phyloP scores from a whole-genome alignment of 257 asterid genomes.

The Cordia subcordata region DNA sequence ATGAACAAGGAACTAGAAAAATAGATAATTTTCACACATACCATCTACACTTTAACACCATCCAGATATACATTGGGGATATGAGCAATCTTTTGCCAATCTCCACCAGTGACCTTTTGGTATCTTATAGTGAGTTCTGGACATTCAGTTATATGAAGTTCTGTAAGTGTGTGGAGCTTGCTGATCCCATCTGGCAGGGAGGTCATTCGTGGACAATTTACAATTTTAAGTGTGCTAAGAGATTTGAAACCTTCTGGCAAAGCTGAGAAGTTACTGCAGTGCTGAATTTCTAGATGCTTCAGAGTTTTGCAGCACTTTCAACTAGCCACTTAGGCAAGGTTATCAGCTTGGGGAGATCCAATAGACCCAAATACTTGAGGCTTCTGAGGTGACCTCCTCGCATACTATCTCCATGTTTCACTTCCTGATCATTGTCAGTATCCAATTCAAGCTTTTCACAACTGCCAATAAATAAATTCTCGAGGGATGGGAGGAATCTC shows the following conservation, averaged over 20 bases:
- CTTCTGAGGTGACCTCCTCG: background rate
- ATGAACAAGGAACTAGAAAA: too few species aligned
- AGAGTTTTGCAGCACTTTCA: background rate
- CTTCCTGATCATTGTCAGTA: conserved; percentile 7
- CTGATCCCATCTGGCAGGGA: background rate
- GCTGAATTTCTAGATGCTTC: background rate
- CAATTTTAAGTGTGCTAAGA: background rate
- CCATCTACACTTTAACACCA: too few species aligned
- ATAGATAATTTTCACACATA: too few species aligned
- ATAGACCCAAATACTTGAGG: background rate
- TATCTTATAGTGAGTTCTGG: too few species aligned
- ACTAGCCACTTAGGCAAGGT: conserved; percentile 8
- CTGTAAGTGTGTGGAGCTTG: background rate
- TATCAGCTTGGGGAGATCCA: background rate
- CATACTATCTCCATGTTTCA: background rate
- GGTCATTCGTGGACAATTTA: background rate
- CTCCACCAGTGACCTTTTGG: too few species aligned
- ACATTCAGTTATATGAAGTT: too few species aligned
- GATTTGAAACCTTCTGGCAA: background rate
- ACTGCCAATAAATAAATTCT: background rate
- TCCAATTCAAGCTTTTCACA: conserved; percentile 14
- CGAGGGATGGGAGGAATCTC: conserved; percentile 5
- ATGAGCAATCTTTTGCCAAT: too few species aligned
- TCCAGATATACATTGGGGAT: too few species aligned
- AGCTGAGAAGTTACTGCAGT: conserved; percentile 2